Evolutionary conservation across 2,329 filamentous ascomycete genomes (phyloP).

Genomic region (Penicillium aurantiogriseum): DNA sequence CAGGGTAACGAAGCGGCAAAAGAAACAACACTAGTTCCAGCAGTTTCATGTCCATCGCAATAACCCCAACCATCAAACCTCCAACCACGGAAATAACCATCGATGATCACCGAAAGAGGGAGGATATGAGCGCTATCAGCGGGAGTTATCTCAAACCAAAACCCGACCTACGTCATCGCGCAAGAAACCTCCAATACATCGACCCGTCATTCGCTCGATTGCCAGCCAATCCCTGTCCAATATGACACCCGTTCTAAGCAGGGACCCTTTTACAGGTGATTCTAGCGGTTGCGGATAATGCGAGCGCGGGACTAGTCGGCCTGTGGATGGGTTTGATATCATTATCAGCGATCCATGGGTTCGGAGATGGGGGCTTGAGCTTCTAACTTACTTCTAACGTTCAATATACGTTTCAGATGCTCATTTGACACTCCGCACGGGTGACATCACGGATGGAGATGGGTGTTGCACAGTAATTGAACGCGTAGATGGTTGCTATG

Average conservation of each 20-base stretch:
- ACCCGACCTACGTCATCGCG: slow-evolving; percentile 8
- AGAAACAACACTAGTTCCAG: neutral
- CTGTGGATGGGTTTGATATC: neutral
- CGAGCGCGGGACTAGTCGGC: neutral
- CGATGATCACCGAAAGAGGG: neutral
- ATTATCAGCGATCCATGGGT: neutral
- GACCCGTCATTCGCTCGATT: neutral
- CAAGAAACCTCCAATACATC: neutral
- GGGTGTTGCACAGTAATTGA: neutral
- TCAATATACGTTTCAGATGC: neutral
- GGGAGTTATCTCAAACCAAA: neutral
- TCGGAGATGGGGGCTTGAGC: neutral
- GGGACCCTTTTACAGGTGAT: neutral
- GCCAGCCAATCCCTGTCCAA: neutral
- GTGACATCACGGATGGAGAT: slow-evolving; percentile 7
- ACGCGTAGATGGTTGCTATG: slow-evolving; percentile 3
- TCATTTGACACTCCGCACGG: neutral
- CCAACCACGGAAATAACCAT: neutral
- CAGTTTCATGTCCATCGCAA: slow-evolving; percentile 4
- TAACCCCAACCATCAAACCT: neutral
- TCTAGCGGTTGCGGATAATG: neutral
- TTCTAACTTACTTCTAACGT: neutral
- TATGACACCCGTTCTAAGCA: neutral
- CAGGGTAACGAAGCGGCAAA: neutral
- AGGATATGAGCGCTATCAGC: neutral